Evolutionary conservation across 805 yeast species (phyloP), one percentile per base, ranked within the genome.

Genomic region (Saccharomycopsis sp.): DNA sequence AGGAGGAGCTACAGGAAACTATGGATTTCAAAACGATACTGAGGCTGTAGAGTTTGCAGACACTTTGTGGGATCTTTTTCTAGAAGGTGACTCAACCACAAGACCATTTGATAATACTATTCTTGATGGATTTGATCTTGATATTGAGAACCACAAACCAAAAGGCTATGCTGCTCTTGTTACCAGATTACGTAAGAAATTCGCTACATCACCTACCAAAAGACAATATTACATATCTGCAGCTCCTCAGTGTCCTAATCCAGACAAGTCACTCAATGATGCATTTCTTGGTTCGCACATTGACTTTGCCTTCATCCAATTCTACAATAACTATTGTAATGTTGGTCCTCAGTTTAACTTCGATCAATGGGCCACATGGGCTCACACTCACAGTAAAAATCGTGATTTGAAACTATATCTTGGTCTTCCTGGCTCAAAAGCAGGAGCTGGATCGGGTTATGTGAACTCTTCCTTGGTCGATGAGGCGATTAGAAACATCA

Each of bases 71-170:
- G 64, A 72, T 61, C 68, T 64, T 64, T 73, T 73, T 64, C 84
- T 82, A 49, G 83, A 59, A 74, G 51, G 65, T 65, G 17, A 57
- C 9, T 38, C 56, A 17, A 52, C 56, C 25, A 57, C 58, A 61
- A 65, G 83, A 63, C 70, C 81, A 58, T 83, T 85, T 64, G 87
- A 83, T 61, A 80, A 75, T 65, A 77, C 96, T 1, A 71, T 85
- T 23, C 77, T 93, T 52, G 97, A 93, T 72, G 98, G 98, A 17
- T 92, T 91, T 69, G 98, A 93, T 71, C 84, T 92, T 63, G 98
- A 93, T 71, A 83, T 89, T 66, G 98, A 93, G 71, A 79, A 82
- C 68, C 76, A 76, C 61, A 70, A 76, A 58, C 76, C 78, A 55
- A 73, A 75, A 1, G 97, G 96, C n/a, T 87, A 85, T 67, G 80